Conservation (phyloP, 768 basidiomycete genomes). For the Boletus patriciae region DNA sequence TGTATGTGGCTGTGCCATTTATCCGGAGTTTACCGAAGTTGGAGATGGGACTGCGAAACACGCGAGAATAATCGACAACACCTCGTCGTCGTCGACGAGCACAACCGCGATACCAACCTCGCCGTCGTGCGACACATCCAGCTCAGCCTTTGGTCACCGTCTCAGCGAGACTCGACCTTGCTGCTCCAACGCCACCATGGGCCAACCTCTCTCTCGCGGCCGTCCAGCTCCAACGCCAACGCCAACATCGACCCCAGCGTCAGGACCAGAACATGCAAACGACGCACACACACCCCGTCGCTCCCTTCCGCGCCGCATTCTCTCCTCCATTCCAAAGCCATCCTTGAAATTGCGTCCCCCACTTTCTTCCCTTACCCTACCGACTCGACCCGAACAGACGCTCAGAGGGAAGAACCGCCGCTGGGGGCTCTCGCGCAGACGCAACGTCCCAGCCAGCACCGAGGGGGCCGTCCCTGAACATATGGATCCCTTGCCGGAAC, state of each 20-base stretch:
- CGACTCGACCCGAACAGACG: constrained; percentile 26
- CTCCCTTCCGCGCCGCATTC: constrained; percentile 37
- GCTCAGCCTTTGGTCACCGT: not conserved
- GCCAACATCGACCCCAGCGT: constrained; percentile 7
- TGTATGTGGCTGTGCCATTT: constrained; percentile 18
- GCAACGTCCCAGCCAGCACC: constrained; percentile 9
- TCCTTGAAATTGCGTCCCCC: constrained; percentile 18
- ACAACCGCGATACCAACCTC: constrained; percentile 9
- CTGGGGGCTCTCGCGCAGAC: constrained; percentile 27
- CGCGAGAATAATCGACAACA: constrained; percentile 27
- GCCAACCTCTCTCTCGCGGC: constrained; percentile 35
- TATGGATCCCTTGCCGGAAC: constrained; percentile 18
- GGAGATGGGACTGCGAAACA: constrained; percentile 28
- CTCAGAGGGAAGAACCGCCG: constrained; percentile 29
- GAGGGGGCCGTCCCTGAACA: constrained; percentile 17
- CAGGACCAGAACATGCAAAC: constrained; percentile 5
- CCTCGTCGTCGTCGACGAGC: constrained; percentile 13
- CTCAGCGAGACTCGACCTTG: not conserved
- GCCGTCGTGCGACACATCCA: constrained; percentile 2
- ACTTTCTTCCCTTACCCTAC: constrained; percentile 19
- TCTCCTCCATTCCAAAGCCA: constrained; percentile 32
- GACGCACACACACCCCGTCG: constrained; percentile 4
- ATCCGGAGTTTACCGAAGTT: constrained; percentile 23
- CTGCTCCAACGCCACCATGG: constrained; percentile 21
- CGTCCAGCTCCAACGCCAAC: constrained; percentile 12